These are phyloP conservation scores for Diaporthe citri DNA, from an alignment of 2,329 filamentous ascomycete genomes.

Conservation along the genomic window DNA sequence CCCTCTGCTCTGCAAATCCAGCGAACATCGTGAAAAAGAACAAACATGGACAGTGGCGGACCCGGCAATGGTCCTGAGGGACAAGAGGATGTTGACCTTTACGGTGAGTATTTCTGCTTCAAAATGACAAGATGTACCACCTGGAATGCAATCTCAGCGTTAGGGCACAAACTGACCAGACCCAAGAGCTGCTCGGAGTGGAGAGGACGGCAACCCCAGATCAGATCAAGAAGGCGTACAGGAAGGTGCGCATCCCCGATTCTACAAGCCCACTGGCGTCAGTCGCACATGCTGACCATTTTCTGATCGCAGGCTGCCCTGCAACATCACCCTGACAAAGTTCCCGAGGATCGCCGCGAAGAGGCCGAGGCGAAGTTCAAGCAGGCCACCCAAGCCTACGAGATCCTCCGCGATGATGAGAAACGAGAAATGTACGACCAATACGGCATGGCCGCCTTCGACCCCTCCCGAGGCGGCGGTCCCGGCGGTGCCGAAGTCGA, in stretches of 20 bases:
- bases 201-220: constrained; percentile 77
- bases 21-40: neutral
- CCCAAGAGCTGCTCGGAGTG: constrained; percentile 82
- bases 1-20: constrained; percentile 6
- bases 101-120: constrained; percentile 53
- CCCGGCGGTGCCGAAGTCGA: constrained; percentile 79
- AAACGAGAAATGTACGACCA: constrained; percentile 93
- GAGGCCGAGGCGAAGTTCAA: constrained; percentile 95
- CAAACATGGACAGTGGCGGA: constrained; percentile 45
- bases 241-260: constrained; percentile 74
- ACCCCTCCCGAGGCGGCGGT: constrained; percentile 74
- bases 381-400: constrained; percentile 91
- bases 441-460: constrained; percentile 96
- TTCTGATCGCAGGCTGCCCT: constrained; percentile 76
- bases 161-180: constrained; percentile 29
- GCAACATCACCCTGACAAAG: constrained; percentile 94
- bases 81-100: constrained; percentile 69
- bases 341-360: constrained; percentile 84
- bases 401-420: constrained; percentile 96
- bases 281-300: constrained; percentile 38
- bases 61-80: constrained; percentile 42
- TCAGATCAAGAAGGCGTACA: constrained; percentile 95
- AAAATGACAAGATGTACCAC: neutral
- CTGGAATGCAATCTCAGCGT: neutral
- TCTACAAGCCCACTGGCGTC: neutral